Evolutionary conservation across 208 protist species (phyloP), one percentile per base, ranked within the genome.

Genomic region (Crithidia mellificae): DNA sequence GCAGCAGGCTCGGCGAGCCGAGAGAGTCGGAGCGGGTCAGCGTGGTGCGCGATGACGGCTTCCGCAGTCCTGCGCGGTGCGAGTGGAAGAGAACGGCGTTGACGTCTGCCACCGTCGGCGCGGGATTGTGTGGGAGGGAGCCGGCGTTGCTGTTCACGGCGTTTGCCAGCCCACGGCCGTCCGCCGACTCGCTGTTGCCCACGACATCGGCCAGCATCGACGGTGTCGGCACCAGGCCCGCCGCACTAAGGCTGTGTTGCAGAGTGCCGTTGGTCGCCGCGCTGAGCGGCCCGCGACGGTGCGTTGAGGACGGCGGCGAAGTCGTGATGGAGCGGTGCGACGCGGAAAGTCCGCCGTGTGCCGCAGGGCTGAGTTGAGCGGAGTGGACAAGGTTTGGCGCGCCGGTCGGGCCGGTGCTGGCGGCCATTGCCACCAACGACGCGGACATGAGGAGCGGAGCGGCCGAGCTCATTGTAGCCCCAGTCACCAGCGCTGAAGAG

Each of bases 391-490:
- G 25, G 57, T 22, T 54, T 6, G n/a, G 2, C 27, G 22, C 56
- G 7, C 30, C 53, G 2, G 24, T 25, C 1, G 39, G 43, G 47
- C 46, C 49, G 43, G 32, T 36, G 72, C 46, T 51, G 25, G 72
- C 46, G 19, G 64, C 50, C 58, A 68, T 68, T 44, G 63, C 38
- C 32, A 66, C 58, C 39, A 69, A 32, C 32, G 76, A 61, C 17
- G 46, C 71, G 20, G 65, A 63, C 44, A 68, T 72, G 25, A 84
- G 67, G 67, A 76, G 44, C 36, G 84, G 73, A 7, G 65, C 63
- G 9, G 75, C 56, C 6, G 47, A 72, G 64, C 80, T 74, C 64
- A 90, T 81, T 14, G 80, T 87, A 12, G 52, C 68, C 2, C 80
- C 78, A 2, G 63, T 49, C 38, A 77, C 29, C 39, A 88, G 49